Percentiles rank a stretch among this genome's conserved stretches.
Evolutionary conservation across 1,284 basidiomycete genomes (phyloP).

Genomic region (Ceratobasidium papillatum): DNA sequence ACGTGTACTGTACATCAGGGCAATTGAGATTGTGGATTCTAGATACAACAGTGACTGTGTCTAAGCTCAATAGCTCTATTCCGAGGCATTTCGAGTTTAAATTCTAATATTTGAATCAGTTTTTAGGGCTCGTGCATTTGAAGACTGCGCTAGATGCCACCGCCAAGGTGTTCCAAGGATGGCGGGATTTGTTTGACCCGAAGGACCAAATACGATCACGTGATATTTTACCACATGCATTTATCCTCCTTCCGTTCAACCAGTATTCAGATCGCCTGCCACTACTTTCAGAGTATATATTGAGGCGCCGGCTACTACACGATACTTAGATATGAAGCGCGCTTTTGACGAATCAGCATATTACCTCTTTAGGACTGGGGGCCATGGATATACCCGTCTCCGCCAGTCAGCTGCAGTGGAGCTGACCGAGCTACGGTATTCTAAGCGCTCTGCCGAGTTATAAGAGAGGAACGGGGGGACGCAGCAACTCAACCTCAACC

Average conservation of each 20-base stretch:
- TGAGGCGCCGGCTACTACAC: no score
- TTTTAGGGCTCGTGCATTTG: no score
- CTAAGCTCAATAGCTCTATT: no score
- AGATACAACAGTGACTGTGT: not conserved
- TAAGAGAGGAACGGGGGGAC: not conserved
- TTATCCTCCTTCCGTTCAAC: not conserved
- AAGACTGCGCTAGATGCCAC: no score
- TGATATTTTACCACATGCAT: not conserved
- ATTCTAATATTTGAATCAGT: no score
- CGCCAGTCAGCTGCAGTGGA: not conserved
- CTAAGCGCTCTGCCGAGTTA: not conserved
- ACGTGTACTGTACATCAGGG: conserved; percentile 5
- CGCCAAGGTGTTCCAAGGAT: no score
- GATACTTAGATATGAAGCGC: no score
- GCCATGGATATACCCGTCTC: not conserved
- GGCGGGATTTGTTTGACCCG: not conserved
- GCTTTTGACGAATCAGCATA: no score
- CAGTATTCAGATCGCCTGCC: not conserved
- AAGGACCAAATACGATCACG: not conserved
- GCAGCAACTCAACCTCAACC: not conserved
- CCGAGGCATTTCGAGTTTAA: no score
- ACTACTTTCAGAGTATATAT: no score
- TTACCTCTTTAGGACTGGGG: not conserved
- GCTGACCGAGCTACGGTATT: not conserved
- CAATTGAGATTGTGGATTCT: conserved; percentile 20